Base-by-base conservation (phyloP, 1,139 yeast species). In the Candida albicans region DNA sequence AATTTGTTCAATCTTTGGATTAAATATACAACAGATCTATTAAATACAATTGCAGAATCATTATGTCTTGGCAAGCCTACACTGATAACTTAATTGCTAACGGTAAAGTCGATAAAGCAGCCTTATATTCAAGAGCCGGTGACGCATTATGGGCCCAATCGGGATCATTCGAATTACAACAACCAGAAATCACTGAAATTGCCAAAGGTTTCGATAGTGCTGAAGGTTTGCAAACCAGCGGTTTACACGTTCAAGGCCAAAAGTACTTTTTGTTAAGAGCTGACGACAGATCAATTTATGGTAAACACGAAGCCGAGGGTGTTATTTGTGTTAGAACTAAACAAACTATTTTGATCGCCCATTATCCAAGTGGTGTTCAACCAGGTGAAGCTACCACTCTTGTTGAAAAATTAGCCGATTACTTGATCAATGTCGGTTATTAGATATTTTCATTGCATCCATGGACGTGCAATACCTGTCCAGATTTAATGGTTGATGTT, bases 331-430 rank as follows among this genome's bases (percentile, higher is more conserved):
- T 93, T 42, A 85, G 96, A 75, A 90, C 98, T 47, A 87, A 83
- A 62, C 98, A 91, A 68, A 90, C 98, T 35, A 82, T 93, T 47
- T 71, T 93, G 61, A 70, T 95, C 60, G 97, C 95, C n/a, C 98
- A 93, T 67, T 95, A 93, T 64, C 96, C 97, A 11, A 79, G 84
- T 14, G 89, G 89, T 46, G 84, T 88, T 41, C 95, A 84, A 63
- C 90, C 98, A 28, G 96, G 96, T 54, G 96, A 88, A 61, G 99
- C 99, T 46, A 87, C 97, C 50, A 81, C 87, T 57, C 85, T 90
- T 52, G 96, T 91, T 45, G 99, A 93, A 67, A 91, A 89, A 63
- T 79, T 93, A 70, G 98, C 96, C 37, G 98, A 91, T 64, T 91
- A 93, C 64, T 79, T 93, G 70, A 89, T 91, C 61, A 73, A 90